Evolutionary conservation across 192 early-diverging fungal species (phyloP).

Genomic region (Helicostylum pulchrum): DNA sequence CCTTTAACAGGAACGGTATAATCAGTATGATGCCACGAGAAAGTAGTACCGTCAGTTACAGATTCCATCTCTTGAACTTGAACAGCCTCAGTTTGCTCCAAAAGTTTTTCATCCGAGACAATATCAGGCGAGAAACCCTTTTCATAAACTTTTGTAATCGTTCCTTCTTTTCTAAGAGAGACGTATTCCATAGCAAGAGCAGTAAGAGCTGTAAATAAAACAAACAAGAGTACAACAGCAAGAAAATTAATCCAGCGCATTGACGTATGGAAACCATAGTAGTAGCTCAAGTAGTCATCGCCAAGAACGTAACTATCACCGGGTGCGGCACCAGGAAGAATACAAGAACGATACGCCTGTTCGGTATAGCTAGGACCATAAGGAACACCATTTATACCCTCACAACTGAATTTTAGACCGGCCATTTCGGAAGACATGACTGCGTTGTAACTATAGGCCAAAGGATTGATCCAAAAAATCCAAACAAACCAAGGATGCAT

Average conservation of each 20-base stretch:
- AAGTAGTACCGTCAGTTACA: slow-evolving; percentile 44
- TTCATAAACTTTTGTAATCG: slow-evolving; percentile 49
- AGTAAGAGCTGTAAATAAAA: slow-evolving; percentile 40
- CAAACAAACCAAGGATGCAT: slow-evolving; percentile 63
- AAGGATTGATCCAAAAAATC: slow-evolving; percentile 65
- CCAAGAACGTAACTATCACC: slow-evolving; percentile 55
- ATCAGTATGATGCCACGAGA: slow-evolving; percentile 62
- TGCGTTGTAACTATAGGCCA: slow-evolving; percentile 56
- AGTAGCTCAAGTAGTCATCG: slow-evolving; percentile 52
- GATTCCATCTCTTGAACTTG: slow-evolving; percentile 39
- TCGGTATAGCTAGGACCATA: slow-evolving; percentile 39
- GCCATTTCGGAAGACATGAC: slow-evolving; percentile 61
- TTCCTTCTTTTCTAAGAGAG: slow-evolving; percentile 56
- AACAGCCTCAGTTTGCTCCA: slow-evolving; percentile 47
- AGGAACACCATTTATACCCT: slow-evolving; percentile 26
- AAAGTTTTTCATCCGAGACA: slow-evolving; percentile 28
- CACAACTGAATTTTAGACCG: slow-evolving; percentile 44
- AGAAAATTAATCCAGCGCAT: slow-evolving; percentile 61
- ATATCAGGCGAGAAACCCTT: slow-evolving; percentile 28
- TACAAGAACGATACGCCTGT: slow-evolving; percentile 51
- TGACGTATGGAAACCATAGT: slow-evolving; percentile 53
- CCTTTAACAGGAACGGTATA: slow-evolving; percentile 66
- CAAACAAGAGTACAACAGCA: slow-evolving; percentile 50
- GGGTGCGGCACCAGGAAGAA: slow-evolving; percentile 55
- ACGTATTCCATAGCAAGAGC: slow-evolving; percentile 59